Evolutionary conservation across 192 early-diverging fungal species (phyloP).

Genomic region (Umbelopsis vinacea): DNA sequence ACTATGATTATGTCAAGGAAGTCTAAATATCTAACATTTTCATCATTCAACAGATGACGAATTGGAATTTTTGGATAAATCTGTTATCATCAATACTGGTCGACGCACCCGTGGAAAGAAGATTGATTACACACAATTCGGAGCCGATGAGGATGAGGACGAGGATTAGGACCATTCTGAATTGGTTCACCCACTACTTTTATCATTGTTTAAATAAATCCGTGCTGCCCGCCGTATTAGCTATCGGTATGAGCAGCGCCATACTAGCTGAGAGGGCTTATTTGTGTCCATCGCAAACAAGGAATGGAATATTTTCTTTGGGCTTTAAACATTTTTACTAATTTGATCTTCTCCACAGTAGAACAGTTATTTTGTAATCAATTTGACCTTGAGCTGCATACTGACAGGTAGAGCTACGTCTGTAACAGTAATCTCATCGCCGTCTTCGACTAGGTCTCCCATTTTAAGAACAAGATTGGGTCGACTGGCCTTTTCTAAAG

Average conservation of each 20-base stretch:
- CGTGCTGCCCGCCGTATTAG: neutral
- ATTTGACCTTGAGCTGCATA: constrained; percentile 42
- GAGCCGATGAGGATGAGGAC: constrained; percentile 58
- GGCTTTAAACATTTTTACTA: too few species aligned
- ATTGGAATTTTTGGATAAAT: constrained; percentile 60
- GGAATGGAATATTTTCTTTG: too few species aligned
- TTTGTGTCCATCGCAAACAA: too few species aligned
- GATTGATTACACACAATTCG: constrained; percentile 75
- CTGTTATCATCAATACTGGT: constrained; percentile 64
- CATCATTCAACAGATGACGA: constrained; percentile 56
- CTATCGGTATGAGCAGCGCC: too few species aligned
- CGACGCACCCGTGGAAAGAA: constrained; percentile 73
- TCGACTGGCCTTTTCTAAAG: constrained; percentile 79
- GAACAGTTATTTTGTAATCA: neutral
- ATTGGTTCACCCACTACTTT: neutral
- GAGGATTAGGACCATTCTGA: constrained; percentile 25
- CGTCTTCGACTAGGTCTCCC: constrained; percentile 64
- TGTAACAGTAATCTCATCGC: constrained; percentile 80
- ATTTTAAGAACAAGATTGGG: constrained; percentile 82
- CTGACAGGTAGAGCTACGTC: constrained; percentile 75
- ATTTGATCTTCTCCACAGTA: too few species aligned
- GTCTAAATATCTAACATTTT: neutral
- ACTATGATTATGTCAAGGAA: neutral
- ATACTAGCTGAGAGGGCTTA: too few species aligned
- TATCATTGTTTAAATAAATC: neutral